These are phyloP conservation scores for Candida odintsovae DNA, from an alignment of 805 yeast genomes.

Conservation along the genomic window DNA sequence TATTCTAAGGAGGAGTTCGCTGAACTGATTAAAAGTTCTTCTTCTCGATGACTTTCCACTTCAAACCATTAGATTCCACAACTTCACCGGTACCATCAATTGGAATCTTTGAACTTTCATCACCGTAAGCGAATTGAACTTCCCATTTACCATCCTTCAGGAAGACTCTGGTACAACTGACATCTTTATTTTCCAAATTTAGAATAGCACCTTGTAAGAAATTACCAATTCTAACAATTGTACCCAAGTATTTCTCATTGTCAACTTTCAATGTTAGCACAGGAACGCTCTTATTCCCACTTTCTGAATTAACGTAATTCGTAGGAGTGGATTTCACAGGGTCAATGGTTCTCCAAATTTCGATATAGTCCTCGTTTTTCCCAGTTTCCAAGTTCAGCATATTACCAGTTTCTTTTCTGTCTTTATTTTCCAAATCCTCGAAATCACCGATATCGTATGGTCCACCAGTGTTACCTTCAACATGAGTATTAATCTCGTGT, in stretches of 20 bases:
- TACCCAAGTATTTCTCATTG: slow-evolving; percentile 30
- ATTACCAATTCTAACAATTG: slow-evolving; percentile 41
- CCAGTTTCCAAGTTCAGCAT: slow-evolving; percentile 45
- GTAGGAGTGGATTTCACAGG: slow-evolving; percentile 30
- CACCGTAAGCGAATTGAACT: slow-evolving; percentile 15
- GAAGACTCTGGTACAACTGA: slow-evolving; percentile 16
- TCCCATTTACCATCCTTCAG: slow-evolving; percentile 10
- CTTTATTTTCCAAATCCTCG: slow-evolving; percentile 31
- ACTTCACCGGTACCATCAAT: slow-evolving; percentile 9
- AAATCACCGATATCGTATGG: slow-evolving; percentile 35
- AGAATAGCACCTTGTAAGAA: slow-evolving; percentile 46
- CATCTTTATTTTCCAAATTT: slow-evolving; percentile 18
- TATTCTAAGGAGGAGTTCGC: too few species aligned
- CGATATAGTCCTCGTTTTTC: slow-evolving; percentile 37
- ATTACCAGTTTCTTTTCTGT: slow-evolving; percentile 44
- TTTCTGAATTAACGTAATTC: slow-evolving; percentile 6
- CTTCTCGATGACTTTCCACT: slow-evolving; percentile 12
- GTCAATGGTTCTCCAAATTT: slow-evolving; percentile 49
- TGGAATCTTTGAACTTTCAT: slow-evolving; percentile 16
- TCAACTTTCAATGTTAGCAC: slow-evolving; percentile 25
- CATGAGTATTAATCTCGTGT: slow-evolving; percentile 21
- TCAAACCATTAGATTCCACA: slow-evolving; percentile 5
- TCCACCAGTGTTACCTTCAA: slow-evolving; percentile 18
- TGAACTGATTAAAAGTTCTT: neutral
- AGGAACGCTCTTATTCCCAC: too few species aligned